Evolutionary conservation across 2,329 filamentous ascomycete species (phyloP).

Genomic region (Xylaria sp.): DNA sequence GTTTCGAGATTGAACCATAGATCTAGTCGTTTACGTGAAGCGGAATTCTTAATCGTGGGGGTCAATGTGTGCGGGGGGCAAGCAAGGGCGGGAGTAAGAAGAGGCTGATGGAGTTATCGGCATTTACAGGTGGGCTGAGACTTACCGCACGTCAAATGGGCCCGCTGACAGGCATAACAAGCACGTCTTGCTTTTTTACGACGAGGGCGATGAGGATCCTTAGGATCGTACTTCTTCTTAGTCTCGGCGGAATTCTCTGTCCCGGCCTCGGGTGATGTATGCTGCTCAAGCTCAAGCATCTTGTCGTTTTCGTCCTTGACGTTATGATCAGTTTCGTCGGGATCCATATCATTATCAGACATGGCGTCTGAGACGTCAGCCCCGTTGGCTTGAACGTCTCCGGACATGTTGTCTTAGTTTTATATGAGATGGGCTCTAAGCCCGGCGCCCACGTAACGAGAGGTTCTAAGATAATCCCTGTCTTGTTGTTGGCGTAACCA

Average conservation of each 20-base stretch:
- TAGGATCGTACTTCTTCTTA: conserved; percentile 80
- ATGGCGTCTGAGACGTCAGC: conserved; percentile 67
- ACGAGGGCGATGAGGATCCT: conserved; percentile 88
- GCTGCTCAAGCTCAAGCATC: conserved; percentile 63
- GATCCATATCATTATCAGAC: conserved; percentile 69
- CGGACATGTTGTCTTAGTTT: conserved; percentile 66
- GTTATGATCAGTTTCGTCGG: conserved; percentile 54
- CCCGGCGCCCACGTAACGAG: conserved; percentile 37
- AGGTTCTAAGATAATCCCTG: conserved; percentile 42
- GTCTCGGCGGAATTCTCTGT: conserved; percentile 60
- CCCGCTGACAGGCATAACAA: conserved; percentile 96
- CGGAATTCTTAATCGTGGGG: conserved; percentile 33
- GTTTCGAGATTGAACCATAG: conserved; percentile 26
- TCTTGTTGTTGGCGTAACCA: conserved; percentile 49
- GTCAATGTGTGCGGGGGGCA: conserved; percentile 33
- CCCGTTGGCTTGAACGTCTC: conserved; percentile 63
- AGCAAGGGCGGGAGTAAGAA: conserved; percentile 31
- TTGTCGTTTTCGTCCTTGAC: conserved; percentile 62
- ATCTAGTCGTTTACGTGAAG: conserved; percentile 24
- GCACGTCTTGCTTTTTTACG: conserved; percentile 96
- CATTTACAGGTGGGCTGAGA: conserved; percentile 46
- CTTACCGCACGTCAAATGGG: conserved; percentile 98
- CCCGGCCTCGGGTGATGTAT: conserved; percentile 55
- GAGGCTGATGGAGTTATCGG: conserved; percentile 40
- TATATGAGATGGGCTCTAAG: conserved; percentile 55